Percentiles rank a stretch among this genome's conserved stretches.
Evolutionary conservation across 1,139 yeast genomes (phyloP).

Genomic region (Candida sp.): DNA sequence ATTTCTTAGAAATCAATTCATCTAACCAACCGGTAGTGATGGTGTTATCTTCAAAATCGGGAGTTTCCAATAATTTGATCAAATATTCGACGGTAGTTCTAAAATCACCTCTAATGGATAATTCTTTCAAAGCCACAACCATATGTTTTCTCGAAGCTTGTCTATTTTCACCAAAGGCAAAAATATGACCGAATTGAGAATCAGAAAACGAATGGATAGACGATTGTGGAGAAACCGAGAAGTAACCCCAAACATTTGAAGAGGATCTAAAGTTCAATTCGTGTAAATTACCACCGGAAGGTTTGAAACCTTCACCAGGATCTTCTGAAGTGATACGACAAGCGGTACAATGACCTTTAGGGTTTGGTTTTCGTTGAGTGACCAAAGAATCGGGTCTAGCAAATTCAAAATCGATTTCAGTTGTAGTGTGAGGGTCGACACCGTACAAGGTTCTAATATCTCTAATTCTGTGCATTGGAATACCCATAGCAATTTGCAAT

Average conservation of each 20-base stretch:
- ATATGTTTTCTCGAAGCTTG: conserved; percentile 97
- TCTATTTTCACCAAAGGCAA: conserved; percentile 98
- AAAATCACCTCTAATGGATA: conserved; percentile 97
- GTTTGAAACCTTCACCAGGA: conserved; percentile 99
- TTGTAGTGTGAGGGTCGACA: conserved; percentile 89
- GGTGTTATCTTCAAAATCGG: conserved; percentile 93
- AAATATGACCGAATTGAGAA: conserved; percentile 97
- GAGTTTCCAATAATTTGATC: conserved; percentile 91
- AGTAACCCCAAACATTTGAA: conserved; percentile 98
- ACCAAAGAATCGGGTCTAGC: conserved; percentile 65
- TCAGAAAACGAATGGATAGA: conserved; percentile 97
- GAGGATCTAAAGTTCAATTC: conserved; percentile 96
- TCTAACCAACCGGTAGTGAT: conserved; percentile 99
- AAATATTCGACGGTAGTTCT: conserved; percentile 96
- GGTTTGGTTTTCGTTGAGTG: conserved; percentile 88
- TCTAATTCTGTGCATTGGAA: conserved; percentile 90
- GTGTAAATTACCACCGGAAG: conserved; percentile 94
- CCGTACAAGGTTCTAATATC: conserved; percentile 94
- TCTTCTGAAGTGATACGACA: conserved; percentile 99
- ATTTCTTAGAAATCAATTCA: conserved; percentile 86
- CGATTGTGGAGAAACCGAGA: conserved; percentile 94
- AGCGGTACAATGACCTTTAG: conserved; percentile 98
- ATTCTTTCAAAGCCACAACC: conserved; percentile 97
- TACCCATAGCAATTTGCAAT: conserved; percentile 98
- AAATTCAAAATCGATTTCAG: conserved; percentile 90